These are phyloP conservation scores for Wickerhamia fluorescens DNA, from an alignment of 805 yeast genomes.

Conservation along the genomic window DNA sequence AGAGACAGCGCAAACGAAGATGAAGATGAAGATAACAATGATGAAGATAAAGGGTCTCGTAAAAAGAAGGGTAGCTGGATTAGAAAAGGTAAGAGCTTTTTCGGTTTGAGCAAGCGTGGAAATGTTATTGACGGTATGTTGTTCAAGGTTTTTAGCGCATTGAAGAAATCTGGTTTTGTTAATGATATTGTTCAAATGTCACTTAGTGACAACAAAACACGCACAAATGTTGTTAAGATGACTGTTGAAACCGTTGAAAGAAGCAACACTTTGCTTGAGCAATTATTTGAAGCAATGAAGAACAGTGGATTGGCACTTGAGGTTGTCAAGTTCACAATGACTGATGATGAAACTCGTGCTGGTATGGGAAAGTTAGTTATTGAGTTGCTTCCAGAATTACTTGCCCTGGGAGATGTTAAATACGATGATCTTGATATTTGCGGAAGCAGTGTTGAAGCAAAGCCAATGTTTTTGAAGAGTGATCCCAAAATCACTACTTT, in stretches of 20 bases:
- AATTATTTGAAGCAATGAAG: slow-evolving; percentile 22
- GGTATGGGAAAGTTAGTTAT: slow-evolving; percentile 18
- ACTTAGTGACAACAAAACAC: slow-evolving; percentile 21
- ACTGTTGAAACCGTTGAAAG: slow-evolving; percentile 19
- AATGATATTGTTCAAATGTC: slow-evolving; percentile 19
- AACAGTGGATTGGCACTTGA: slow-evolving; percentile 25
- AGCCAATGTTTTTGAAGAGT: too few relatives aligned
- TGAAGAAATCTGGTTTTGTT: slow-evolving; percentile 24
- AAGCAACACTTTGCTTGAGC: slow-evolving; percentile 25
- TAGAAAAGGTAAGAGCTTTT: too few relatives aligned
- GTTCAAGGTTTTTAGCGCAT: slow-evolving; percentile 15
- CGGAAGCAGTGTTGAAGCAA: too few relatives aligned
- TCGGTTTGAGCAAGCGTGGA: too few relatives aligned
- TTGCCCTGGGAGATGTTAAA: background rate
- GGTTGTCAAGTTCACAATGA: slow-evolving; percentile 17
- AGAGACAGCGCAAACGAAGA: slow-evolving; percentile 4
- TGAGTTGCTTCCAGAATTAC: slow-evolving; percentile 13
- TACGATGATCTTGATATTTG: background rate
- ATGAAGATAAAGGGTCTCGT: slow-evolving; percentile 1
- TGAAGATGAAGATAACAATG: slow-evolving; percentile 1
- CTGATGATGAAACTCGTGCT: slow-evolving; percentile 21
- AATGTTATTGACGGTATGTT: too few relatives aligned
- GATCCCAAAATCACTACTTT: too few relatives aligned
- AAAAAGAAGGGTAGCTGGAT: too few relatives aligned
- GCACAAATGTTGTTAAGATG: slow-evolving; percentile 17